Percentiles rank a stretch among this genome's conserved stretches.
phyloP scores from a whole-genome alignment of 305 asterid genomes.

The Fraxinus sp. region DNA sequence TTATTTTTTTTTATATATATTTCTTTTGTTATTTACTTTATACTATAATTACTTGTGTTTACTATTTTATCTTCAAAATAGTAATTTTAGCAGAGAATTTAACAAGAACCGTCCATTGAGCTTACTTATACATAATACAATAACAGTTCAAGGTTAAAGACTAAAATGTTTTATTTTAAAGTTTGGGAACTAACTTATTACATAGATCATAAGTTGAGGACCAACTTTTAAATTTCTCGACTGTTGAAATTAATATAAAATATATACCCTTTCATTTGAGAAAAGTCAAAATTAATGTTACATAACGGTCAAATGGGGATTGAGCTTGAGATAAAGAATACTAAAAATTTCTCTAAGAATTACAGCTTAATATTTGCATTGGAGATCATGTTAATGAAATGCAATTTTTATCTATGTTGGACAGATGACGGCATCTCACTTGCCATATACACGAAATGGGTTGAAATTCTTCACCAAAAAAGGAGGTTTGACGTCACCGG shows the following conservation, averaged over 20 bases:
- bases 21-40: too few species aligned
- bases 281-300: not conserved
- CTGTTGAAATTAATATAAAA: not conserved
- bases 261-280: not conserved
- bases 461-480: constrained; percentile 72
- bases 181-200: not conserved
- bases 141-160: not conserved
- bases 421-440: constrained; percentile 96
- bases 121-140: not conserved
- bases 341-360: not conserved
- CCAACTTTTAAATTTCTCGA: not conserved
- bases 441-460: constrained; percentile 90
- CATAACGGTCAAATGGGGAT: not conserved
- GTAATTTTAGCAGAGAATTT: not conserved
- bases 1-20: too few species aligned
- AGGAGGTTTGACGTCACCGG: constrained; percentile 76
- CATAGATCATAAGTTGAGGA: not conserved
- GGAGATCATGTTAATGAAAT: not conserved
- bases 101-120: not conserved
- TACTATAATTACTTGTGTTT: not conserved
- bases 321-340: not conserved
- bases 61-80: not conserved
- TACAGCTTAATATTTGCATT: not conserved
- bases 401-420: not conserved
- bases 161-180: not conserved